Percentiles rank a stretch among this genome's conserved stretches.
These are phyloP conservation scores for Penicillium bovifimosum DNA, from an alignment of 495 filamentous ascomycete species.

Conservation along the genomic window DNA sequence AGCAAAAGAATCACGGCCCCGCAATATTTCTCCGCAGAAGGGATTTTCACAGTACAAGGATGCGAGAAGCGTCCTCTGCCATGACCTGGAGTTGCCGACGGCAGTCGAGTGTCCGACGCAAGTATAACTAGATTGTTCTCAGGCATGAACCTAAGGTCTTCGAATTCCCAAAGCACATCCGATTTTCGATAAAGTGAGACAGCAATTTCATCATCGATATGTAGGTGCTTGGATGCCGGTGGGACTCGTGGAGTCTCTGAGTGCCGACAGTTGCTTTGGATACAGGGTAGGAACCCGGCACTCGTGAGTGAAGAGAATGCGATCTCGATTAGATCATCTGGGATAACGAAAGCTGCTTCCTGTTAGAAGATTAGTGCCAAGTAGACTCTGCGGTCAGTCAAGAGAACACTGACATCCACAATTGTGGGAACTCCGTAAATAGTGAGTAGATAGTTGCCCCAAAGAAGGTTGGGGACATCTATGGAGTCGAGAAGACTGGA, in stretches of 20 bases:
- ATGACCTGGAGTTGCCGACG: conserved; percentile 14
- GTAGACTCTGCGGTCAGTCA: neutral
- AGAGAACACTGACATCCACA: conserved; percentile 17
- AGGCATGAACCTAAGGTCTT: neutral
- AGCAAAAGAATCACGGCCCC: conserved; percentile 23
- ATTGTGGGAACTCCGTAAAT: conserved; percentile 23
- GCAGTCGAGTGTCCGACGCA: conserved; percentile 18
- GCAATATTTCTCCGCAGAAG: conserved; percentile 16
- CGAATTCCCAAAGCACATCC: conserved; percentile 19
- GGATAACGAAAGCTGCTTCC: conserved; percentile 18
- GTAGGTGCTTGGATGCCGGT: conserved; percentile 15
- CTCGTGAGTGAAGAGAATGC: conserved; percentile 10
- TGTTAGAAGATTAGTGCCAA: conserved; percentile 8
- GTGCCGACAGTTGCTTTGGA: conserved; percentile 6
- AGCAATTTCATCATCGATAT: conserved; percentile 18
- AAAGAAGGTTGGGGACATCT: conserved; percentile 20
- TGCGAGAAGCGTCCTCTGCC: conserved; percentile 21
- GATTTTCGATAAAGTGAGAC: conserved; percentile 22
- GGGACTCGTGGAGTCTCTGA: neutral
- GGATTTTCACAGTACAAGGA: conserved; percentile 16
- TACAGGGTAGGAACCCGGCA: conserved; percentile 18
- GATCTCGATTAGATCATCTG: conserved; percentile 14
- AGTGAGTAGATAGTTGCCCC: conserved; percentile 25
- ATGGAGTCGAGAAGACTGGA: neutral
- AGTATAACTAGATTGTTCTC: neutral